A percentile compares a stretch with the other conserved stretches of the same genome.
These are phyloP conservation scores for Quercus parvula DNA, from an alignment of 306 rosid species.

Conservation along the genomic window DNA sequence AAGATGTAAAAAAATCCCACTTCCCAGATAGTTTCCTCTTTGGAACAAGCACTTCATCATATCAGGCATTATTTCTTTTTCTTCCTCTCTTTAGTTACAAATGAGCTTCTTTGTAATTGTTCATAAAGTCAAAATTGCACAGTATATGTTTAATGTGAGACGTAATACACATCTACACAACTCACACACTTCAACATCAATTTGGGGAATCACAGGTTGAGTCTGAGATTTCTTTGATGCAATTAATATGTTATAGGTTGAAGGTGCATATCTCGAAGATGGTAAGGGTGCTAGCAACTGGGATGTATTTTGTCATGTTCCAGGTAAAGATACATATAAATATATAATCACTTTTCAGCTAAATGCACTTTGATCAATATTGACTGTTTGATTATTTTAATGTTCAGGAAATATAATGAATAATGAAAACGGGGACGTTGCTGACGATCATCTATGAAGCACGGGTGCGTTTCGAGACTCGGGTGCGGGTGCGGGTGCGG, in stretches of 20 bases:
- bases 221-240: too few relatives aligned
- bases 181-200: too few relatives aligned
- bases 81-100: neutral
- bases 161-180: too few relatives aligned
- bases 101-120: too few relatives aligned
- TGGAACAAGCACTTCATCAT: constrained; percentile 61
- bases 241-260: constrained; percentile 31
- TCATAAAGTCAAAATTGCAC: too few relatives aligned
- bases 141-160: too few relatives aligned
- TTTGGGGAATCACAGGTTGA: too few relatives aligned
- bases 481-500: too few relatives aligned
- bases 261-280: constrained; percentile 60
- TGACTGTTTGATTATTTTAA: too few relatives aligned
- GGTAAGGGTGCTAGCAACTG: constrained; percentile 57
- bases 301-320: constrained; percentile 51
- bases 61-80: constrained; percentile 34
- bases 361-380: too few relatives aligned
- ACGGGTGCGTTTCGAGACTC: too few relatives aligned
- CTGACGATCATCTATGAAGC: constrained; percentile 63
- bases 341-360: too few relatives aligned
- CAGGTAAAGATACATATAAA: constrained; percentile 30
- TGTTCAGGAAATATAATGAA: constrained; percentile 43
- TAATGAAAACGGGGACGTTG: constrained; percentile 59
- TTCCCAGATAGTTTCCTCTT: constrained; percentile 54
- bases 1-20: constrained; percentile 29